Conservation (phyloP, 345 rosid genomes). For the Draba incana region DNA sequence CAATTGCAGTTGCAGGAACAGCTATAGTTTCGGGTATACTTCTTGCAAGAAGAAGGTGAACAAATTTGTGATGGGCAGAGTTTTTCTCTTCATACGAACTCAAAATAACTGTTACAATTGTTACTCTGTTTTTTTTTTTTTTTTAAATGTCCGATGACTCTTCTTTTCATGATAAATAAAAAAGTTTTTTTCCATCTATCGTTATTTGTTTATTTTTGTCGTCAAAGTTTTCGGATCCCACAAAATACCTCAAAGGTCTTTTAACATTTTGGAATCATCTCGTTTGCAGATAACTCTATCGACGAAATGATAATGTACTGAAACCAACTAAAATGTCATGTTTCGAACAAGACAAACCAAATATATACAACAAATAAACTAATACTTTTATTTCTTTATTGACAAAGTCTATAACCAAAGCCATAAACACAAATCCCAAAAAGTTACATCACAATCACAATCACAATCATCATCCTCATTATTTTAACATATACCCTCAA, state of each 20-base stretch:
- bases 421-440: slow-evolving; percentile 33
- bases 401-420: slow-evolving; percentile 28
- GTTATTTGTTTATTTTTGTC: neutral
- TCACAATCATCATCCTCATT: slow-evolving; percentile 7
- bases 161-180: slow-evolving; percentile 6
- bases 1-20: slow-evolving; percentile 69
- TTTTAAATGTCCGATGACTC: neutral
- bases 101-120: slow-evolving; percentile 12
- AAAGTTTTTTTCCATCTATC: neutral
- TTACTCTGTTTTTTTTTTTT: neutral
- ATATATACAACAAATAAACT: neutral
- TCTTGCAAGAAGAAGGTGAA: slow-evolving; percentile 59
- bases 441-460: slow-evolving; percentile 23
- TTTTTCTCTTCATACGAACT: slow-evolving; percentile 24
- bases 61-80: slow-evolving; percentile 16
- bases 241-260: too few relatives aligned
- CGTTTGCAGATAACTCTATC: slow-evolving; percentile 9
- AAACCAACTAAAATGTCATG: slow-evolving; percentile 28
- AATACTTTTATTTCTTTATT: slow-evolving; percentile 13
- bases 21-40: slow-evolving; percentile 73
- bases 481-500: slow-evolving; percentile 26
- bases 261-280: slow-evolving; percentile 1
- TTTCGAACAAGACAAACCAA: slow-evolving; percentile 29
- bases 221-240: too few relatives aligned
- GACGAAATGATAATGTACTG: slow-evolving; percentile 9